Base-by-base conservation (phyloP, 2,329 filamentous ascomycete genomes). In the Talaromyces sp. region DNA sequence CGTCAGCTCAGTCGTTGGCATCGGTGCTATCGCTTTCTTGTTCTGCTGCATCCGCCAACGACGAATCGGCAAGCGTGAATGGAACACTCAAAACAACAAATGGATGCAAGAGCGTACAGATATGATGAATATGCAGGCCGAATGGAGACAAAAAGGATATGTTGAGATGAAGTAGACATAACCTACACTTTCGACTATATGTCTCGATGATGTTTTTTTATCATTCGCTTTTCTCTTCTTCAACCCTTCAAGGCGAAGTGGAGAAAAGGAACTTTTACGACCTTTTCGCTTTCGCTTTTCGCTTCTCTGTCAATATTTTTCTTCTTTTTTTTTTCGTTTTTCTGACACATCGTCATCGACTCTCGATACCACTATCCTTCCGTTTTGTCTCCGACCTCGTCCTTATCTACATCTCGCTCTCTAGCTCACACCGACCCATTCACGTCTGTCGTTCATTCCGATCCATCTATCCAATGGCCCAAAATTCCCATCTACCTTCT, bases 1-100 rank as follows among this genome's bases (percentile, higher is more conserved):
- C 28, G 70, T 70, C 35, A 75, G 72, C 22, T 71, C 64, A 6
- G 70, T 69, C 10, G 69, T 64, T 25, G 65, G 65, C 5, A 40
- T 73, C 31, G 62, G 64, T 31, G 63, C 79, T 22, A 68, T 66
- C 7, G 64, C 73, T 19, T 68, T 78, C 22, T 63, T 71, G 10
- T 73, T 80, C 64, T 81, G 75, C 70, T 82, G 78, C 66, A 63
- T 81, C 61, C 73, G 72, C 50, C 79, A 82, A 67, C 75, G 81
- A 58, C 74, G 75, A 58, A 71, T 73, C 61, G 81, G 81, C 35
- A 76, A 77, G 59, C 73, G 75, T 45, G 80, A 82, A 65, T 72
- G 75, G 46, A 75, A 73, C 19, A 56, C 76, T 21, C 78, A 77
- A 40, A 78, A 81, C 61, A 71, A 73, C 64, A 75, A 76, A 52